Evolutionary conservation across 768 basidiomycete species (phyloP).

Genomic region (Boletus rubropictus): DNA sequence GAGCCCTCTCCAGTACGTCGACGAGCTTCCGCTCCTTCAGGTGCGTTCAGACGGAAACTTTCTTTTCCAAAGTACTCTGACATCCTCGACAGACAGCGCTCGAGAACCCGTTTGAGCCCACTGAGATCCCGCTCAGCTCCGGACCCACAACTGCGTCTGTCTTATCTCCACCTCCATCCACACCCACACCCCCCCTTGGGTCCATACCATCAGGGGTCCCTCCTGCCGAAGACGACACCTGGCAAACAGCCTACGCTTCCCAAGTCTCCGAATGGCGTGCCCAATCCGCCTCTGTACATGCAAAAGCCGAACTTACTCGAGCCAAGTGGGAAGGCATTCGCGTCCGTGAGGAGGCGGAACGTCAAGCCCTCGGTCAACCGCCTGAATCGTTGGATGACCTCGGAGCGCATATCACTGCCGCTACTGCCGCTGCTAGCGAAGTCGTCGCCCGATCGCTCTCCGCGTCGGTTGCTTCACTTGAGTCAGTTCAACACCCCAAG

Average conservation of each 20-base stretch:
- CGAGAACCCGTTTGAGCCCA: constrained; percentile 24
- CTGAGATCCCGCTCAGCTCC: constrained; percentile 15
- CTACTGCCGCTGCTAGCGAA: constrained; percentile 15
- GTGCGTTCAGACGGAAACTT: not conserved
- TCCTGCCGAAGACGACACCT: constrained; percentile 37
- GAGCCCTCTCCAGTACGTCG: constrained; percentile 16
- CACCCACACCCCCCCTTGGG: not conserved
- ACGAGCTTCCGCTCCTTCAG: constrained; percentile 23
- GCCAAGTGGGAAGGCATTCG: constrained; percentile 67
- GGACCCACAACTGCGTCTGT: not conserved
- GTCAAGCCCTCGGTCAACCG: constrained; percentile 26
- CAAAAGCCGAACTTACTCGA: constrained; percentile 71
- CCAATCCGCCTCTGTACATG: constrained; percentile 63
- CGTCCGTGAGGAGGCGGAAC: constrained; percentile 39
- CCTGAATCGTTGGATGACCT: constrained; percentile 19
- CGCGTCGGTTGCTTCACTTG: constrained; percentile 16
- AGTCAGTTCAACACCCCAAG: constrained; percentile 12
- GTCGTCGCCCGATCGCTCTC: constrained; percentile 16
- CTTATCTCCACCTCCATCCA: not conserved
- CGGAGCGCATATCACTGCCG: constrained; percentile 25
- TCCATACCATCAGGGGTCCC: not conserved
- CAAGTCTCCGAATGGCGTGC: constrained; percentile 68
- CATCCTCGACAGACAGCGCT: constrained; percentile 19
- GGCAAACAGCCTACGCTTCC: constrained; percentile 65
- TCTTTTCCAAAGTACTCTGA: not conserved